Base-by-base conservation (phyloP, 2,329 filamentous ascomycete genomes). In the Aplosporella prunicola region DNA sequence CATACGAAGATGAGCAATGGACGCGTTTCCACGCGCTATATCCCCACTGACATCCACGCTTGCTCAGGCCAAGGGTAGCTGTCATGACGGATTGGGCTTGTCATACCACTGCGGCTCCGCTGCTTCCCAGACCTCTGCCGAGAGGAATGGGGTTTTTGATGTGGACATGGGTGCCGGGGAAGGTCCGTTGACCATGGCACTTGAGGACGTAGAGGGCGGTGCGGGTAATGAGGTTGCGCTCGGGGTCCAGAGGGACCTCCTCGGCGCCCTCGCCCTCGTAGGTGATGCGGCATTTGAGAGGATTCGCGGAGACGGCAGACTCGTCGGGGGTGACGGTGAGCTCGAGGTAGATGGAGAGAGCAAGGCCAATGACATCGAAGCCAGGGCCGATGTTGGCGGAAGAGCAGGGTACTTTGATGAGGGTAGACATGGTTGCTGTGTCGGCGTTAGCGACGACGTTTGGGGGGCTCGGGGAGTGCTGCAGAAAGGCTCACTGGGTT, bases 361-460 rank as follows among this genome's bases (percentile, higher is more conserved):
- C 89, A 44, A 98, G 80, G 49, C 91, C 86, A 59, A 96, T 94
- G 52, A 95, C 89, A 69, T 98, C 89, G 71, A 96, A 98, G 42
- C 89, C 89, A 32, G 89, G 89, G 49, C 71, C 89, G 57, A 96
- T 95, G 69, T 96, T 96, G 66, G 89, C 89, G 44, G 88, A 95
- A 43, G 89, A 96, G 67, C 85, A 93, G 47, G 89, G 89, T 44
- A 86, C 85, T 64, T 74, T 77, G 69, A 87, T 83, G 49, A 82
- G 31, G 27, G 16, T 20, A 10, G 38, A 31, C 38, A 40, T 40
- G 38, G 32, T 32, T 28, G 20, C n/a, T 5, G 28, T 9, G 7
- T n/a, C 16, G 11, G 20, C 20, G 29, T 20, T 24, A 16, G 22
- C 15, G 15, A 20, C 22, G 31, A 30, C 38, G 25, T 18, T 25